Evolutionary conservation across 1,284 basidiomycete genomes (phyloP), one percentile per base, ranked within the genome.

Genomic region (Xerocomus amazonicus): DNA sequence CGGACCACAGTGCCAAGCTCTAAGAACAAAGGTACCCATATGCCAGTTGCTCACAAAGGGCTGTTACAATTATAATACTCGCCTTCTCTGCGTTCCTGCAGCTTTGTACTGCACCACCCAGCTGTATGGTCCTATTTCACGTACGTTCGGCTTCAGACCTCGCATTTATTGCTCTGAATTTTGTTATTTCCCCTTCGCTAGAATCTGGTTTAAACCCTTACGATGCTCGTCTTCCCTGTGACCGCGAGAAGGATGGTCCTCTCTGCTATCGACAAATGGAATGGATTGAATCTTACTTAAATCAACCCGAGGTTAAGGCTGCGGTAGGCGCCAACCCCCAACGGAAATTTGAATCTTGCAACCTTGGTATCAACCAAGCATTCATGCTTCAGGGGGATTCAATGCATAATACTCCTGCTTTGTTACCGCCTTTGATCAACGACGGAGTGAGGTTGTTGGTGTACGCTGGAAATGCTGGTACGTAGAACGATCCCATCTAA

Each of bases 171-270:
- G 26, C 8, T n/a, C 23, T 38, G 26, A 48, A n/a, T 14, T 31
- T 16, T 35, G 38, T 27, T n/a, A n/a, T 34, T n/a, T 32, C 46
- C n/a, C 35, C 48, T 23, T 19, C 26, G n/a, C 47, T 51, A 85
- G 83, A 81, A 67, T 76, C 79, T 60, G 84, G 81, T 7, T 63
- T 76, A 35, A 88, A 88, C 68, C 80, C 87, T 29, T 96, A 96
- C 66, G 95, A 97, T 60, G 87, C 94, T 9, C 83, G 94, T 50
- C 76, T 70, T 55, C 76, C 75, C 54, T 97, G 95, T 56, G 85
- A 92, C 61, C 77, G 73, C 37, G 66, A 74, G 40, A 74, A 76
- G 65, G 84, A 91, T 53, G 78, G 72, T 55, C 76, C 65, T 12
- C 70, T 79, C 10, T 81, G 83, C 63, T 87, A 85, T 65, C 65